phyloP scores from a whole-genome alignment of 208 protist genomes.

The Sergeia podlipaevii region DNA sequence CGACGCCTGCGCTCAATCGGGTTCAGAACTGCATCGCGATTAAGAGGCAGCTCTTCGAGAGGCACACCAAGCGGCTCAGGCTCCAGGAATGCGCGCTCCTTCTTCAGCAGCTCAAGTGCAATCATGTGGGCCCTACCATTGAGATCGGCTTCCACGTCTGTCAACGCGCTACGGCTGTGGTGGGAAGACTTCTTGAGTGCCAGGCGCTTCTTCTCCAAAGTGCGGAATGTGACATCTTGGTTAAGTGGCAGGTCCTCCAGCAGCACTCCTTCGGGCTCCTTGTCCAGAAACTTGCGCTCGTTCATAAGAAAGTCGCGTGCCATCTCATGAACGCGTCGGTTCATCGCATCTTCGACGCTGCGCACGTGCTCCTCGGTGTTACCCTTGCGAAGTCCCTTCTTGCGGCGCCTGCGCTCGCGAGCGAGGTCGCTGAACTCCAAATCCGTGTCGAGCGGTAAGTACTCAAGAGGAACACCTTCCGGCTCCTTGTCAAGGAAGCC shows the following conservation, averaged over 20 bases:
- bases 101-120: conserved; percentile 51
- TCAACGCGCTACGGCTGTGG: conserved; percentile 10
- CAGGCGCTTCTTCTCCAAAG: conserved; percentile 27
- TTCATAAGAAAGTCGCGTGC: conserved; percentile 33
- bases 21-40: conserved; percentile 62
- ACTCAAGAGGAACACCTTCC: conserved; percentile 71
- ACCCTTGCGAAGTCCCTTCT: conserved; percentile 43
- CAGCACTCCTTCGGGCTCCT: conserved; percentile 43
- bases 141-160: conserved; percentile 39
- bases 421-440: conserved; percentile 52
- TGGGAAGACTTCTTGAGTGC: conserved; percentile 14
- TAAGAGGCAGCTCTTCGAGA: conserved; percentile 74
- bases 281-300: conserved; percentile 55
- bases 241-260: conserved; percentile 28
- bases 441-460: conserved; percentile 67
- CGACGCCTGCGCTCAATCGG: conserved; percentile 62
- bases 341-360: conserved; percentile 64
- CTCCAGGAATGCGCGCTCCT: conserved; percentile 80
- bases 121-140: conserved; percentile 42
- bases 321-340: conserved; percentile 52
- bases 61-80: conserved; percentile 79
- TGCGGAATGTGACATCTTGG: conserved; percentile 24
- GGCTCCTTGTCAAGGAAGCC: conserved; percentile 71
- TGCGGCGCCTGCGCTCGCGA: conserved; percentile 50
- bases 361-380: conserved; percentile 35